Percentiles rank a stretch among this genome's conserved stretches.
Evolutionary conservation across 495 filamentous ascomycete genomes (phyloP).

Genomic region (Aspergillus carlsbadensis): DNA sequence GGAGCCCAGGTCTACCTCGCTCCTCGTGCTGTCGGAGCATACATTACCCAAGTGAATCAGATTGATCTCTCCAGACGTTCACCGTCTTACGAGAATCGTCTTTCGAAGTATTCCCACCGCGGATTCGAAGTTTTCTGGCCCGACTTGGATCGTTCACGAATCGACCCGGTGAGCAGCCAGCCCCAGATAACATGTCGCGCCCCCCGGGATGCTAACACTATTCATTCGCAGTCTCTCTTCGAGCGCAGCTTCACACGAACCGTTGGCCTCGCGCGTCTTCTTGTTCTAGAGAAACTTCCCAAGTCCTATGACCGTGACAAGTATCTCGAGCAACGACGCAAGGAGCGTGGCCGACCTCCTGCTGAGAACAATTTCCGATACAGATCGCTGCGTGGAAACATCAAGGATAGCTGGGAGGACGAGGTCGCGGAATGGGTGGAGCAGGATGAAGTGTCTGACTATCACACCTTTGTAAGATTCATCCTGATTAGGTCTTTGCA

Average conservation of each 20-base stretch:
- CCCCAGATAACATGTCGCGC: no score
- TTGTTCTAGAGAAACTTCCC: slow-evolving; percentile 78
- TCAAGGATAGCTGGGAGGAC: slow-evolving; percentile 70
- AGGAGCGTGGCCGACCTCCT: slow-evolving; percentile 65
- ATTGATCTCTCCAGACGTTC: slow-evolving; percentile 77
- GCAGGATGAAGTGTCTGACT: slow-evolving; percentile 69
- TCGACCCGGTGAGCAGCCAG: slow-evolving; percentile 60
- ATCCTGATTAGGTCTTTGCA: neutral
- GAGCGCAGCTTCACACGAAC: slow-evolving; percentile 73
- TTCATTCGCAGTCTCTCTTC: slow-evolving; percentile 65
- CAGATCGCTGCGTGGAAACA: slow-evolving; percentile 49
- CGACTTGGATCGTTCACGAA: slow-evolving; percentile 63
- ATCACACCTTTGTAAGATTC: slow-evolving; percentile 61
- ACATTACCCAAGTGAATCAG: slow-evolving; percentile 75
- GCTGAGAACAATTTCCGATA: slow-evolving; percentile 18
- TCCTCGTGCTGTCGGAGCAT: slow-evolving; percentile 70
- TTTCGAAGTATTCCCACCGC: slow-evolving; percentile 83
- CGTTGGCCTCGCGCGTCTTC: slow-evolving; percentile 71
- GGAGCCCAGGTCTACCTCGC: slow-evolving; percentile 71
- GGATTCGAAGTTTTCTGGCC: slow-evolving; percentile 82
- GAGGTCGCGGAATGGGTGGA: slow-evolving; percentile 81
- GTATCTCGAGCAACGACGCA: slow-evolving; percentile 63
- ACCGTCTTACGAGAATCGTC: slow-evolving; percentile 80
- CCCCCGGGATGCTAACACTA: slow-evolving; percentile 6
- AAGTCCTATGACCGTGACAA: slow-evolving; percentile 60